Evolutionary conservation across 1,284 basidiomycete species (phyloP).

Genomic region (Cryptococcus amylolentus): DNA sequence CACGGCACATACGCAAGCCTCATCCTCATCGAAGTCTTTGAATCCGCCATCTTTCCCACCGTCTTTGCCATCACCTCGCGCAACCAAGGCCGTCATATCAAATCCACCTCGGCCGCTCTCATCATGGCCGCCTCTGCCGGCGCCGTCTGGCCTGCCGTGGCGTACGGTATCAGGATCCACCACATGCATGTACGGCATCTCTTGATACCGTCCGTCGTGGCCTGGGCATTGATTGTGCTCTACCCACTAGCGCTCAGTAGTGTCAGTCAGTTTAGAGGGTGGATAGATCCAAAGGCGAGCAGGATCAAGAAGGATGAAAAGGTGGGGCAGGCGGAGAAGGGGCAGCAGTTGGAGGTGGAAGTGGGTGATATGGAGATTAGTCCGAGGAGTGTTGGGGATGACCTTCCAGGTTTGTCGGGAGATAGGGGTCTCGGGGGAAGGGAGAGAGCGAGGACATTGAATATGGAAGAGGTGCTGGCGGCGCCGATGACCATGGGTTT

Average conservation of each 20-base stretch:
- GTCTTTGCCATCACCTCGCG: conserved; percentile 44
- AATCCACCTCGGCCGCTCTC: conserved; percentile 32
- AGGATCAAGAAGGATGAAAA: background rate
- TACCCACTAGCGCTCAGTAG: conserved; percentile 22
- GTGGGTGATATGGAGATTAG: background rate
- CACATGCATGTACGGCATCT: conserved; percentile 15
- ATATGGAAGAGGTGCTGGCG: background rate
- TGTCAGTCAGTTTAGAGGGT: conserved; percentile 18
- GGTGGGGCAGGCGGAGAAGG: background rate
- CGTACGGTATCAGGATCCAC: conserved; percentile 20
- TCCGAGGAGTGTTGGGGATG: background rate
- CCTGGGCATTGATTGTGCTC: conserved; percentile 22
- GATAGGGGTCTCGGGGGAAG: background rate
- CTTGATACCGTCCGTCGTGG: conserved; percentile 19
- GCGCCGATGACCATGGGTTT: background rate
- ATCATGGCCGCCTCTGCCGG: conserved; percentile 34
- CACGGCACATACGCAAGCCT: conserved; percentile 25
- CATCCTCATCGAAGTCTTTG: conserved; percentile 42
- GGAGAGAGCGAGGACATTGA: background rate
- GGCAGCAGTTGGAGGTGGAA: background rate
- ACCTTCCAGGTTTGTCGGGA: background rate
- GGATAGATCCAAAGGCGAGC: conserved; percentile 35
- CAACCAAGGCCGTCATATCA: conserved; percentile 39
- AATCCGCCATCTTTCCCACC: conserved; percentile 45
- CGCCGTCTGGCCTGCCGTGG: conserved; percentile 32